Conservation (phyloP, 352 stramenopile genomes). For the Globisporangium middletonii region DNA sequence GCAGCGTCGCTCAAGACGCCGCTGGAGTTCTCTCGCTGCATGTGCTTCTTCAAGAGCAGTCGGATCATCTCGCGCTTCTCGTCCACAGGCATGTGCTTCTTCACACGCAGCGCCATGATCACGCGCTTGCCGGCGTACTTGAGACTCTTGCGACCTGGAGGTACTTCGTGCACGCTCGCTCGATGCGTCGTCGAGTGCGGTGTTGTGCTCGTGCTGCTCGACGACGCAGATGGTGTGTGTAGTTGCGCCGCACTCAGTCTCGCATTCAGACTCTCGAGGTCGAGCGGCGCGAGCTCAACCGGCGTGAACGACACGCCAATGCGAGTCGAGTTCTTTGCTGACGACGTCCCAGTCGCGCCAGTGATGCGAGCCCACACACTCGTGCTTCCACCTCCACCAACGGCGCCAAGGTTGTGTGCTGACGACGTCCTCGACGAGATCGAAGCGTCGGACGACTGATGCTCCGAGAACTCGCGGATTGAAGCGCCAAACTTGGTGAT, state of each 20-base stretch:
- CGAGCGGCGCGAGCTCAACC: conserved; percentile 5
- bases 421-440: conserved; percentile 10
- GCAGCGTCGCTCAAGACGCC: neutral
- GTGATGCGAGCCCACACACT: conserved; percentile 13
- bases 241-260: neutral
- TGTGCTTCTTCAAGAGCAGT: conserved; percentile 35
- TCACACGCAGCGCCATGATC: conserved; percentile 62
- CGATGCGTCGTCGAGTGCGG: neutral
- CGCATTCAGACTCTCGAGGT: conserved; percentile 7
- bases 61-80: conserved; percentile 63
- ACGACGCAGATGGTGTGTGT: neutral
- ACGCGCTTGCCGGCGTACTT: conserved; percentile 58
- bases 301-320: neutral
- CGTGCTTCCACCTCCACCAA: neutral
- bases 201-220: neutral
- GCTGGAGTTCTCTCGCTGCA: conserved; percentile 2
- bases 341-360: neutral
- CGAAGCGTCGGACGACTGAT: conserved; percentile 5
- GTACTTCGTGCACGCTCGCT: neutral
- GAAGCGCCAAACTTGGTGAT: conserved; percentile 10
- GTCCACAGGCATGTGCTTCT: conserved; percentile 28
- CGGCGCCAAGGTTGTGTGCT: neutral
- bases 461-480: conserved; percentile 10
- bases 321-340: neutral
- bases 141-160: conserved; percentile 24